phyloP scores from a whole-genome alignment of 345 rosid genomes.

The Arabidopsis arenosa region DNA sequence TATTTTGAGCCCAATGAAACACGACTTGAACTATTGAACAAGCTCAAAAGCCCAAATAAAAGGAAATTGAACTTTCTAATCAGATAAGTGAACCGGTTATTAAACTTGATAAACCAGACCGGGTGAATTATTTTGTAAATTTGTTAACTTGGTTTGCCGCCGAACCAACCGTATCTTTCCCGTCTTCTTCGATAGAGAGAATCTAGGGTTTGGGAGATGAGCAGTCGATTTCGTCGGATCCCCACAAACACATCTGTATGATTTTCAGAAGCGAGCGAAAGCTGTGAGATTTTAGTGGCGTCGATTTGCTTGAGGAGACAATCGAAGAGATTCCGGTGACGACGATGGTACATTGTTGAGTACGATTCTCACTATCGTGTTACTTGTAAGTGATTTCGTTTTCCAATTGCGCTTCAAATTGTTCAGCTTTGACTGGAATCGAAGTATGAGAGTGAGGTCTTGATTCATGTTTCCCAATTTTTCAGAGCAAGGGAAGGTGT shows the following conservation, averaged over 20 bases:
- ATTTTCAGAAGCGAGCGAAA: background rate
- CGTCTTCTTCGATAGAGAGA: background rate
- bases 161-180: background rate
- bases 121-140: background rate
- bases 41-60: background rate
- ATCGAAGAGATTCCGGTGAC: background rate
- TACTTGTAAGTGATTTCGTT: conserved; percentile 8
- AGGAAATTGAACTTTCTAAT: background rate
- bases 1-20: background rate
- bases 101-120: background rate
- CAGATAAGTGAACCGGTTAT: background rate
- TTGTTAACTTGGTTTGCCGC: conserved; percentile 12
- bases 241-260: background rate
- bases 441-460: background rate
- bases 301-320: background rate
- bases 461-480: conserved; percentile 4
- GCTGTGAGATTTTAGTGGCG: background rate
- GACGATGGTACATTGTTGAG: background rate
- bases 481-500: background rate
- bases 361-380: background rate
- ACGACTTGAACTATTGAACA: background rate
- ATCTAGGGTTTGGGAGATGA: conserved; percentile 11
- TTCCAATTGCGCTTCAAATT: background rate
- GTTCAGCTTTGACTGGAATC: background rate
- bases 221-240: background rate